These are phyloP conservation scores for Mycena sanguinolenta DNA, from an alignment of 768 basidiomycete species.

Conservation along the genomic window DNA sequence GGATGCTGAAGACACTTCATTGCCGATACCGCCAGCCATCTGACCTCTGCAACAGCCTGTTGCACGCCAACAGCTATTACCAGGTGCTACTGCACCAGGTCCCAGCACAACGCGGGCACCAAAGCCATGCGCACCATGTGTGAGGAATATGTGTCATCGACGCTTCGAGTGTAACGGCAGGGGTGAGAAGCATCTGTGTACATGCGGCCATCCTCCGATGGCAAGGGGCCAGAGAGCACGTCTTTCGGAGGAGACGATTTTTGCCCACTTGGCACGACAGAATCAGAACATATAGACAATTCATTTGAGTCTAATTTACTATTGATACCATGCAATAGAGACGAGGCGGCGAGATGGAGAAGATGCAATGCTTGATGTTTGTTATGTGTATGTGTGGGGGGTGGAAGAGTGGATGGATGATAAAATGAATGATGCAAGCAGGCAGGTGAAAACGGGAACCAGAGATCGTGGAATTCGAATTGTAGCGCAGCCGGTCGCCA, in stretches of 20 bases:
- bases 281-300: neutral
- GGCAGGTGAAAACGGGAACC: no score
- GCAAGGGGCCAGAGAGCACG: neutral
- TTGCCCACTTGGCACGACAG: neutral
- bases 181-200: neutral
- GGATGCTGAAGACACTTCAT: no score
- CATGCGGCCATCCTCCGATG: neutral
- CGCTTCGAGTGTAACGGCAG: neutral
- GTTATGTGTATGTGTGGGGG: no score
- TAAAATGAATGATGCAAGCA: no score
- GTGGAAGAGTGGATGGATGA: no score
- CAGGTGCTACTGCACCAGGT: neutral
- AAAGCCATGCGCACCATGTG: neutral
- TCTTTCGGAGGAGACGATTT: neutral
- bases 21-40: no score
- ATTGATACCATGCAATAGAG: no score
- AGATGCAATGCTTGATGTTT: neutral
- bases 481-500: no score
- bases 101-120: neutral
- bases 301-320: neutral
- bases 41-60: neutral
- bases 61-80: neutral
- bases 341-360: no score
- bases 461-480: no score
- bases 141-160: neutral